phyloP scores from a whole-genome alignment of 2,329 filamentous ascomycete species.

The Fusarium chlamydosporum region DNA sequence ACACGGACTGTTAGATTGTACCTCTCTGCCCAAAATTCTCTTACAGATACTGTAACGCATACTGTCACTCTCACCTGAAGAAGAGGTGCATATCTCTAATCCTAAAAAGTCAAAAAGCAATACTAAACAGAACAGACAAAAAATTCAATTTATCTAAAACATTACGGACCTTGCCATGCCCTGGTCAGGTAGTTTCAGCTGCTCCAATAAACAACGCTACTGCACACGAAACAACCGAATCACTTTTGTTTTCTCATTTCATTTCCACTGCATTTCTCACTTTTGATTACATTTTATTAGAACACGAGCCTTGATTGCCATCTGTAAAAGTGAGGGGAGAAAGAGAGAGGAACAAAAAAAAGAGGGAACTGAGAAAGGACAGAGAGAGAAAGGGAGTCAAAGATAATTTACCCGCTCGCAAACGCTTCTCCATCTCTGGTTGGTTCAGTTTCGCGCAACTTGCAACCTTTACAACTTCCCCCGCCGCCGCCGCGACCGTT shows the following conservation, averaged over 20 bases:
- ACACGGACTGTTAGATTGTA: background rate
- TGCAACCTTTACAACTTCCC: slow-evolving; percentile 9
- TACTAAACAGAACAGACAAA: background rate
- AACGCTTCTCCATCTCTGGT: slow-evolving; percentile 29
- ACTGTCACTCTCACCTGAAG: slow-evolving; percentile 19
- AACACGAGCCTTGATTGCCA: background rate
- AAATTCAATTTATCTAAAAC: slow-evolving; percentile 31
- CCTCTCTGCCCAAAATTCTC: background rate
- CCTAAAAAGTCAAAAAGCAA: slow-evolving; percentile 14
- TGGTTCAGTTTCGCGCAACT: slow-evolving; percentile 24
- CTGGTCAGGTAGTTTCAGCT: slow-evolving; percentile 34
- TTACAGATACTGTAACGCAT: slow-evolving; percentile 5
- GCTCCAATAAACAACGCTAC: slow-evolving; percentile 25
- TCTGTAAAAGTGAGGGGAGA: background rate
- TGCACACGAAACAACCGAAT: slow-evolving; percentile 36
- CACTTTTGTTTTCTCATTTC: slow-evolving; percentile 26
- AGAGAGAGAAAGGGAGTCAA: background rate
- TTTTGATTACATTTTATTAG: background rate
- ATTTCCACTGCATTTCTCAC: slow-evolving; percentile 36
- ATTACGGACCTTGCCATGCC: slow-evolving; percentile 11
- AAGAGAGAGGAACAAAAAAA: background rate
- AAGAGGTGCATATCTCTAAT: slow-evolving; percentile 6
- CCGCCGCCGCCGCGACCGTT: slow-evolving; percentile 17
- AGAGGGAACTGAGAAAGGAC: background rate
- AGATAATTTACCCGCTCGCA: slow-evolving; percentile 40